phyloP scores from a whole-genome alignment of 208 protist genomes.

The Herpetomonas muscarum region DNA sequence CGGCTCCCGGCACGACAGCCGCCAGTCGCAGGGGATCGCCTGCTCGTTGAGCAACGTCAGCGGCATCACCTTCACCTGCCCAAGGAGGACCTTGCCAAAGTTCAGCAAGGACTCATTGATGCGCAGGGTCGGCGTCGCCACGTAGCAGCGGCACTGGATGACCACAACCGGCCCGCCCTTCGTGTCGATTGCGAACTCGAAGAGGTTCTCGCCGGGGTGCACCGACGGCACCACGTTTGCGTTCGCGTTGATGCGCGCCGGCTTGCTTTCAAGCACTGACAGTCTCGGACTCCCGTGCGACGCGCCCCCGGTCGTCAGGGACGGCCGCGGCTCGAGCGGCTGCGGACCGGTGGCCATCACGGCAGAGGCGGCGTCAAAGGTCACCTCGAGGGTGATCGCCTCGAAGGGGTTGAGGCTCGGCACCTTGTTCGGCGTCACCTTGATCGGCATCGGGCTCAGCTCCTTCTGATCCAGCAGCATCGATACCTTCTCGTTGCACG shows the following conservation, averaged over 20 bases:
- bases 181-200: slow-evolving; percentile 82
- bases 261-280: background rate
- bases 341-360: too few species aligned
- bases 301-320: too few species aligned
- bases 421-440: slow-evolving; percentile 77
- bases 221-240: slow-evolving; percentile 15
- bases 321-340: too few species aligned
- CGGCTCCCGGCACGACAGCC: slow-evolving; percentile 41
- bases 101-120: slow-evolving; percentile 60
- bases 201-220: slow-evolving; percentile 52
- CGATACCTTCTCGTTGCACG: slow-evolving; percentile 52
- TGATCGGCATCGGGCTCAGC: slow-evolving; percentile 44
- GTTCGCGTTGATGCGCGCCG: background rate
- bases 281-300: too few species aligned
- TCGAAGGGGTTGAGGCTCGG: slow-evolving; percentile 50
- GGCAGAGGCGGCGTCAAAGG: slow-evolving; percentile 29
- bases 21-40: slow-evolving; percentile 88
- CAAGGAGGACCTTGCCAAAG: slow-evolving; percentile 88
- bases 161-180: slow-evolving; percentile 79
- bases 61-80: slow-evolving; percentile 76
- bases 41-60: slow-evolving; percentile 86
- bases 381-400: slow-evolving; percentile 44
- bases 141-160: slow-evolving; percentile 84
- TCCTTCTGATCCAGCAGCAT: slow-evolving; percentile 80
- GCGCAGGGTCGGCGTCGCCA: slow-evolving; percentile 85